phyloP scores from a whole-genome alignment of 164 flowering plant species.

The Malania oleifera region DNA sequence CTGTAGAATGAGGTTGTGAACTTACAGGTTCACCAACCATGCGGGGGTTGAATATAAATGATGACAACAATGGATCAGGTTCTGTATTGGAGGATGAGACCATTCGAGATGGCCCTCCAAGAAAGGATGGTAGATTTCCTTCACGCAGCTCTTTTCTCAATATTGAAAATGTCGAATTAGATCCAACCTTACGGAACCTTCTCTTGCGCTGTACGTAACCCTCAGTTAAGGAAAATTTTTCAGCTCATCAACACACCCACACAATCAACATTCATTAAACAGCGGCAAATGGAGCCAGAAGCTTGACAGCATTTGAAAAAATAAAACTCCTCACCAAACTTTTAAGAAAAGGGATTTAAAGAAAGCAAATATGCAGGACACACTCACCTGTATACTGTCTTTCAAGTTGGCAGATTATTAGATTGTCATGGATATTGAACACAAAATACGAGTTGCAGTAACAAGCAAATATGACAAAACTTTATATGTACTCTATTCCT shows the following conservation, averaged over 20 bases:
- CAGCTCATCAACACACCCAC: neutral
- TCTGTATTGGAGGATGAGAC: constrained; percentile 37
- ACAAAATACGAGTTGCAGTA: no score
- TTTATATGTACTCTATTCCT: no score
- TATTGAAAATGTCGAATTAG: constrained; percentile 34
- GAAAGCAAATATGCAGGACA: no score
- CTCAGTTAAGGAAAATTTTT: constrained; percentile 33
- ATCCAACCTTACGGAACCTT: constrained; percentile 37
- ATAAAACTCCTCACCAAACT: no score
- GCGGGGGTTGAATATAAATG: constrained; percentile 38
- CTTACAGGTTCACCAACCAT: constrained; percentile 19
- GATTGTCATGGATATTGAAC: neutral
- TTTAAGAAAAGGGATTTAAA: no score
- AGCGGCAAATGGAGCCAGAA: neutral
- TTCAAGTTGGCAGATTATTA: neutral
- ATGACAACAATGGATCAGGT: constrained; percentile 56
- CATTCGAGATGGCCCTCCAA: constrained; percentile 35
- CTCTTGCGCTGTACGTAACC: constrained; percentile 52
- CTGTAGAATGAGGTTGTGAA: constrained; percentile 20
- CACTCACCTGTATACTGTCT: no score
- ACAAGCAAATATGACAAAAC: no score
- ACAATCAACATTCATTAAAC: neutral
- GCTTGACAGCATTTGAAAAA: neutral
- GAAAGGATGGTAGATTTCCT: constrained; percentile 42
- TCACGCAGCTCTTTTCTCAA: constrained; percentile 57